These are phyloP conservation scores for Apiotrichum porosum DNA, from an alignment of 1,284 basidiomycete species.

Conservation along the genomic window DNA sequence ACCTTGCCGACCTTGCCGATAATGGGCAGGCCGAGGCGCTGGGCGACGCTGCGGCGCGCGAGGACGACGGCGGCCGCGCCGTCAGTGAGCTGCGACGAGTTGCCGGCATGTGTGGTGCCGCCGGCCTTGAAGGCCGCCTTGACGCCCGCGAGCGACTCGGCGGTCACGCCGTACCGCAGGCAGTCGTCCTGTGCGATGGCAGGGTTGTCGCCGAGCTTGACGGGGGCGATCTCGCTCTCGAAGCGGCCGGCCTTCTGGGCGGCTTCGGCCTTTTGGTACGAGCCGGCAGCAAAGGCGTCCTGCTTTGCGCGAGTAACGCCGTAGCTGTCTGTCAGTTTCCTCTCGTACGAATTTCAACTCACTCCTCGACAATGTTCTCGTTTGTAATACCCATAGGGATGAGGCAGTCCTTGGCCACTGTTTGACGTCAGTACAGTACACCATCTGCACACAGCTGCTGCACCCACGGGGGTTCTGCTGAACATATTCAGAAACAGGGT, in stretches of 20 bases:
- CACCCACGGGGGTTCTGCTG: constrained; percentile 63
- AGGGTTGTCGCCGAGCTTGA: constrained; percentile 55
- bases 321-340: constrained; percentile 52
- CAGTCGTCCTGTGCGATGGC: constrained; percentile 78
- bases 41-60: constrained; percentile 72
- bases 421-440: constrained; percentile 38
- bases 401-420: constrained; percentile 79
- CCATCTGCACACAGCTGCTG: constrained; percentile 53
- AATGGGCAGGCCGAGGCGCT: constrained; percentile 78
- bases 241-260: constrained; percentile 83
- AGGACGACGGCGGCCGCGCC: constrained; percentile 91
- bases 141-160: constrained; percentile 71
- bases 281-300: constrained; percentile 79
- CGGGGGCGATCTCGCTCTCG: constrained; percentile 76
- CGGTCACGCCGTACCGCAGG: constrained; percentile 78
- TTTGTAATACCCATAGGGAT: constrained; percentile 91
- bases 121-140: constrained; percentile 82
- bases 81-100: constrained; percentile 87
- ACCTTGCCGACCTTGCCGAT: constrained; percentile 80
- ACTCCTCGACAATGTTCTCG: constrained; percentile 69
- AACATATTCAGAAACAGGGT: constrained; percentile 74
- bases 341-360: background rate
- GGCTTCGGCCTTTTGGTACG: constrained; percentile 70
- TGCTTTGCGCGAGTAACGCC: constrained; percentile 68
- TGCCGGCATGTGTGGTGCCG: constrained; percentile 53